These are phyloP conservation scores for Didymella pinodella DNA, from an alignment of 2,329 filamentous ascomycete species.

Conservation along the genomic window DNA sequence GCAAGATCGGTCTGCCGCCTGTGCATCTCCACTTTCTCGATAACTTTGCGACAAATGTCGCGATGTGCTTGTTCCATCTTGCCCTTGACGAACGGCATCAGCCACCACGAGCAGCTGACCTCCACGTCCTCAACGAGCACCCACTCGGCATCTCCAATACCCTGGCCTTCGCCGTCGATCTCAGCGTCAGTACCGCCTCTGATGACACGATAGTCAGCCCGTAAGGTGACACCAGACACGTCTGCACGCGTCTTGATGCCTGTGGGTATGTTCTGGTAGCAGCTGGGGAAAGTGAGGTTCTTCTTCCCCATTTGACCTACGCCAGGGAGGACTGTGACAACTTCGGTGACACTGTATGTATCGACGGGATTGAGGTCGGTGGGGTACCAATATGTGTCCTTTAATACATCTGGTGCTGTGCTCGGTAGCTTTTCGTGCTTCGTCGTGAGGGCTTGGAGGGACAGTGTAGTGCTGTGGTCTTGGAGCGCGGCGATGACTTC, in stretches of 20 bases:
- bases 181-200: conserved; percentile 36
- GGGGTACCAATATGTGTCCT: conserved; percentile 50
- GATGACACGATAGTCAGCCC: conserved; percentile 46
- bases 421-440: conserved; percentile 37
- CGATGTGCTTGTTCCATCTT: conserved; percentile 46
- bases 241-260: conserved; percentile 47
- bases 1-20: conserved; percentile 31
- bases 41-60: conserved; percentile 45
- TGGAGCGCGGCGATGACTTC: conserved; percentile 44
- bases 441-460: conserved; percentile 45
- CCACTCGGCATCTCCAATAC: conserved; percentile 44
- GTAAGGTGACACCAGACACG: conserved; percentile 38
- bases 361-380: conserved; percentile 37
- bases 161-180: conserved; percentile 44
- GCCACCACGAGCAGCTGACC: conserved; percentile 44
- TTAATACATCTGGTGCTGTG: conserved; percentile 34
- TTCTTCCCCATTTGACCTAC: conserved; percentile 44
- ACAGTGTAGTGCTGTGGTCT: conserved; percentile 46
- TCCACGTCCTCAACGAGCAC: conserved; percentile 49
- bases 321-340: conserved; percentile 40
- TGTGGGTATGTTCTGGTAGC: conserved; percentile 45
- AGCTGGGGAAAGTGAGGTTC: conserved; percentile 41
- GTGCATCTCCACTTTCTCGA: conserved; percentile 43
- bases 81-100: conserved; percentile 48
- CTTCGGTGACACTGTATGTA: conserved; percentile 44